Conservation (phyloP, 495 filamentous ascomycete genomes). For the Cercophora scortea region DNA sequence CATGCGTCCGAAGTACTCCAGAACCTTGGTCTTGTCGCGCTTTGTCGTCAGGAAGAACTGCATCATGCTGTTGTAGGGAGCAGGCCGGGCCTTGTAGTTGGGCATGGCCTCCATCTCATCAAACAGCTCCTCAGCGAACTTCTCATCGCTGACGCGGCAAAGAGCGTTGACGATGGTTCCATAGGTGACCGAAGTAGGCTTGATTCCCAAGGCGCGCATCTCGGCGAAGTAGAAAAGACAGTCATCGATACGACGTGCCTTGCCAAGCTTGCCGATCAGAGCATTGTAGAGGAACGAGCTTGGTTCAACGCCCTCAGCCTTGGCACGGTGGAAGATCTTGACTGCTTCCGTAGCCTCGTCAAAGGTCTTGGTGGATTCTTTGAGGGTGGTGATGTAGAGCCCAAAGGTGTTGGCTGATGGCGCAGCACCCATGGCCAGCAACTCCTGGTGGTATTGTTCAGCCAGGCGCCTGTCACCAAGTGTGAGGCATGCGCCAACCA, state of each 20-base stretch:
- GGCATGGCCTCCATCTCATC: conserved; percentile 99
- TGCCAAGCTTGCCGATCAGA: conserved; percentile 94
- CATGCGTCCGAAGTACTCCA: conserved; percentile 97
- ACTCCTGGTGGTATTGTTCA: conserved; percentile 79
- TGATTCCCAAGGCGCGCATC: conserved; percentile 88
- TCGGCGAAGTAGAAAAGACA: conserved; percentile 96
- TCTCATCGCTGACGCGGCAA: conserved; percentile 94
- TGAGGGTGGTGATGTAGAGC: conserved; percentile 94
- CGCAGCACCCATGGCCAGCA: conserved; percentile 76
- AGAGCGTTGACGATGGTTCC: conserved; percentile 97
- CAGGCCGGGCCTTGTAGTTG: conserved; percentile 95
- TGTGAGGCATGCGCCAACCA: conserved; percentile 88
- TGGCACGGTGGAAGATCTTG: conserved; percentile 91
- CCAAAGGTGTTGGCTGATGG: conserved; percentile 97
- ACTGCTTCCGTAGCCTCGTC: conserved; percentile 95
- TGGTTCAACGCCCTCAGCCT: conserved; percentile 89
- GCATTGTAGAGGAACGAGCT: conserved; percentile 98
- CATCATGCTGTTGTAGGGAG: conserved; percentile 98
- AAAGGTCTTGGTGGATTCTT: conserved; percentile 93
- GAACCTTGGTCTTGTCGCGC: conserved; percentile 85
- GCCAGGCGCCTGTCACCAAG: conserved; percentile 72
- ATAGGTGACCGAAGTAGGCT: conserved; percentile 95
- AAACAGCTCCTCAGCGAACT: conserved; percentile 95
- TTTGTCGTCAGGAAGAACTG: conserved; percentile 98
- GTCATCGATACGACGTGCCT: conserved; percentile 94